Percentiles rank a stretch among this genome's conserved stretches.
Evolutionary conservation across 139 green algal species (phyloP).

Genomic region (Chlamydomonas eustigma): DNA sequence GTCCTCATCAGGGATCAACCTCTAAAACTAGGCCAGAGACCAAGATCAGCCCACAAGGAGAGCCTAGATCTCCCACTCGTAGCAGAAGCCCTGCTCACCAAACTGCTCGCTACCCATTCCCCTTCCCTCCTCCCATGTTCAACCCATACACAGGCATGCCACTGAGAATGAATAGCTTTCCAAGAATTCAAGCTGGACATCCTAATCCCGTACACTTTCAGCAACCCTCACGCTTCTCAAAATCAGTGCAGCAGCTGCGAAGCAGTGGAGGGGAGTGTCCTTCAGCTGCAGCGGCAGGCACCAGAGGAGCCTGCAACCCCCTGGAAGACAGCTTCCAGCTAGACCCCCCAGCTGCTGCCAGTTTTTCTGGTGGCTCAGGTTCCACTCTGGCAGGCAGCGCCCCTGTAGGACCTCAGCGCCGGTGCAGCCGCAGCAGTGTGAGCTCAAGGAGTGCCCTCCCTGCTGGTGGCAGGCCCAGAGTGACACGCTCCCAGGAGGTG

Average conservation of each 20-base stretch:
- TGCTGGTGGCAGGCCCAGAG: background rate
- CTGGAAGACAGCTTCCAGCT: background rate
- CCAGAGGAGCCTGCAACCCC: no score
- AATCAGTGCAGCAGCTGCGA: background rate
- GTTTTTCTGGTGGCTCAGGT: background rate
- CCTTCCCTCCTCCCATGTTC: background rate
- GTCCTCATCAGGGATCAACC: background rate
- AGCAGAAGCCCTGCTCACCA: background rate
- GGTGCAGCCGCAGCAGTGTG: background rate
- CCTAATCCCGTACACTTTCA: background rate
- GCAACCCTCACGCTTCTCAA: background rate
- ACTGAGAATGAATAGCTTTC: background rate
- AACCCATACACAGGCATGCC: background rate
- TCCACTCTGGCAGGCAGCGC: background rate
- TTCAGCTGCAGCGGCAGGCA: background rate
- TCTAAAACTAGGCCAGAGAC: background rate
- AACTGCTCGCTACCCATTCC: background rate
- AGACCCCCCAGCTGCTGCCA: background rate
- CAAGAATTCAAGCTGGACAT: no score
- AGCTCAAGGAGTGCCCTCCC: background rate
- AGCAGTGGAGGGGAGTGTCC: background rate
- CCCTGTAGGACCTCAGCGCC: background rate
- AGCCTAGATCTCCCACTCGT: slow-evolving; percentile 8
- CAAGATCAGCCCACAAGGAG: background rate
- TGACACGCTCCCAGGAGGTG: background rate